Evolutionary conservation across 768 basidiomycete species (phyloP), one percentile per base, ranked within the genome.

Genomic region (Lanmaoa rubissima): DNA sequence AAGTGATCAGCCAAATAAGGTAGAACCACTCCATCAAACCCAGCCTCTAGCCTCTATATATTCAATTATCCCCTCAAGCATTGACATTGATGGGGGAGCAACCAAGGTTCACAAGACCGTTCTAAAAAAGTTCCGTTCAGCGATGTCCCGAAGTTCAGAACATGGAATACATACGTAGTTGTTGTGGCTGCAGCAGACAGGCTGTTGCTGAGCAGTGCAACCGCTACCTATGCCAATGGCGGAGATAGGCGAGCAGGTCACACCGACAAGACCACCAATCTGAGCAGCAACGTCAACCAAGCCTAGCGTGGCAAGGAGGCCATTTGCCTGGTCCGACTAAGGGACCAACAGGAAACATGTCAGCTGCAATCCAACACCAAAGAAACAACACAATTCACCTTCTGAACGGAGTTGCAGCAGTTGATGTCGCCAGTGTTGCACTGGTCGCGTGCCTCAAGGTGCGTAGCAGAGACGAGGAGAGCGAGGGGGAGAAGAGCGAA

Each of bases 351-450:
- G 6, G 4, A 21, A 35, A 6, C 16, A 19, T 9, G 9, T 61
- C 24, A 51, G 16, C 16, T 1, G 0, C 1, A 13, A 14, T 5
- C 11, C 13, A 10, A 11, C 6, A 10, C n/a, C n/a, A 11, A 8
- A 17, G 28, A 24, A 26, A n/a, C 6, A 13, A 11, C 3, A 2
- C 3, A 26, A 49, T 13, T 31, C n/a, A 65, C 64, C 8, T 1
- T 38, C 50, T 64, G 34, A 4, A 32, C 26, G 0, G 4, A 13
- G 36, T 65, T 11, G n/a, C 67, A 68, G 50, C 67, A 68, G 6
- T 28, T 9, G 16, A 39, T 7, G 2, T 1, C 0, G 0, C 58
- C 56, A 13, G 51, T 61, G 58, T 35, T 53, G 38, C 67, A 68
- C 28, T 53, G 41, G 21, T 17, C 24, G 3, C 62, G 53, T 1